phyloP scores from a whole-genome alignment of 2,329 filamentous ascomycete genomes.

The Coniochaeta hoffmannii region DNA sequence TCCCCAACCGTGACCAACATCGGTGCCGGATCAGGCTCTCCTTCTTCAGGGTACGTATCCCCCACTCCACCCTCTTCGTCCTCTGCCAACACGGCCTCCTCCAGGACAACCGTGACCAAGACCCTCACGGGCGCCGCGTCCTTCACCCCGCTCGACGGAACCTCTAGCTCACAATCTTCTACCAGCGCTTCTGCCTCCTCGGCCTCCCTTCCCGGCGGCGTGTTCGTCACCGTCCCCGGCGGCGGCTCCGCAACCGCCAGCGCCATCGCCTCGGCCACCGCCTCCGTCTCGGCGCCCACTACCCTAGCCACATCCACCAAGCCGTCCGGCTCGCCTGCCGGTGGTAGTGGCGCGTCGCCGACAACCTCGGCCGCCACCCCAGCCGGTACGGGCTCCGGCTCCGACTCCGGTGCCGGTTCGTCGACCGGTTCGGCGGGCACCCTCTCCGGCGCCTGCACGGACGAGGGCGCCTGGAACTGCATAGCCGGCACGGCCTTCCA shows the following conservation, averaged over 20 bases:
- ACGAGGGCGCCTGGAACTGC: slow-evolving; percentile 27
- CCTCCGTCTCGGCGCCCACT: background rate
- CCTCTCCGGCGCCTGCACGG: slow-evolving; percentile 19
- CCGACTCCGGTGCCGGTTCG: slow-evolving; percentile 5
- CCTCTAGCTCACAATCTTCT: background rate
- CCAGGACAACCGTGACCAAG: background rate
- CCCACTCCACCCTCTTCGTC: background rate
- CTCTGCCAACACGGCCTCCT: background rate
- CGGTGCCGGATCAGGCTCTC: background rate
- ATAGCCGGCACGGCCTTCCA: slow-evolving; percentile 23
- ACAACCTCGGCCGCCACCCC: slow-evolving; percentile 4
- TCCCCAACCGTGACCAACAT: background rate
- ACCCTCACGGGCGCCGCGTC: background rate
- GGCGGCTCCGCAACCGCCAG: slow-evolving; percentile 1
- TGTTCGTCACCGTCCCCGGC: slow-evolving; percentile 10
- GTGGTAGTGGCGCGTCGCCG: background rate
- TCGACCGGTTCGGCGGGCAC: slow-evolving; percentile 7
- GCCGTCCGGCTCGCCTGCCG: slow-evolving; percentile 1
- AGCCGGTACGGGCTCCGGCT: slow-evolving; percentile 2
- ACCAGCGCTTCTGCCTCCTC: background rate
- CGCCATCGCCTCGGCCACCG: background rate
- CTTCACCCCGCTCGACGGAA: background rate
- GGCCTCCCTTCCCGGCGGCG: slow-evolving; percentile 7
- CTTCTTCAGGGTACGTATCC: background rate
- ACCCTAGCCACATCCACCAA: background rate